Percentiles rank a stretch among this genome's conserved stretches.
These are phyloP conservation scores for Ophiosphaerella narmari DNA, from an alignment of 2,329 filamentous ascomycete genomes.

Conservation along the genomic window DNA sequence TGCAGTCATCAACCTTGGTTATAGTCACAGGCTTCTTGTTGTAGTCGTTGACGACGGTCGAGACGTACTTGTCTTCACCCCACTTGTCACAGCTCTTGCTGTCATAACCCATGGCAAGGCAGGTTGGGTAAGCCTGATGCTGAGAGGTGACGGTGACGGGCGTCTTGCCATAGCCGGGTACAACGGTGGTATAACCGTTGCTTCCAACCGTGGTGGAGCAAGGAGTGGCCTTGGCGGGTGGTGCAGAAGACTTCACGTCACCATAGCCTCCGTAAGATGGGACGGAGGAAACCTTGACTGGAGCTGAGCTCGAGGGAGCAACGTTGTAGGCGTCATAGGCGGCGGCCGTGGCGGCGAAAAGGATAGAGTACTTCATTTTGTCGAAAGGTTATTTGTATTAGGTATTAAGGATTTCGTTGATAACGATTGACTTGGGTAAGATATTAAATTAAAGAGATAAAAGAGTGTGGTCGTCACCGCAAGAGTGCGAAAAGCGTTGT, in stretches of 20 bases:
- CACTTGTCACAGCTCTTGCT: conserved; percentile 22
- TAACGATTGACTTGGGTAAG: conserved; percentile 36
- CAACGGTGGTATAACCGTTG: conserved; percentile 34
- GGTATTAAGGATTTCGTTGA: conserved; percentile 9
- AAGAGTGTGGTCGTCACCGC: conserved; percentile 19
- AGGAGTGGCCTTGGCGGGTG: conserved; percentile 17
- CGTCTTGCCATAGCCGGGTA: conserved; percentile 29
- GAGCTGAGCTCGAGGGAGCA: conserved; percentile 15
- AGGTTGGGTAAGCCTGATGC: conserved; percentile 39
- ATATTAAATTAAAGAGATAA: conserved; percentile 13
- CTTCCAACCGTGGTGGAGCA: conserved; percentile 13
- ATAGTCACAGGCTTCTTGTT: conserved; percentile 31
- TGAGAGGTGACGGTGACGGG: conserved; percentile 39
- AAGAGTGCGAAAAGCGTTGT: conserved; percentile 22
- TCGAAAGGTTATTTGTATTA: conserved; percentile 13
- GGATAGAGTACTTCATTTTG: conserved; percentile 30
- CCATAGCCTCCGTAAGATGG: conserved; percentile 21
- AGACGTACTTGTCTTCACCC: conserved; percentile 30
- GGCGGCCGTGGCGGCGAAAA: conserved; percentile 33
- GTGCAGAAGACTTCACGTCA: conserved; percentile 19
- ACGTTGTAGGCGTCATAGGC: conserved; percentile 26
- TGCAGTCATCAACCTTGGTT: conserved; percentile 31
- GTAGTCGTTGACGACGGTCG: conserved; percentile 33
- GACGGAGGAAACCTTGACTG: conserved; percentile 9
- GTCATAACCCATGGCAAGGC: conserved; percentile 23